Base-by-base conservation (phyloP, 208 protist species). In the Wallacemonas rigidus region DNA sequence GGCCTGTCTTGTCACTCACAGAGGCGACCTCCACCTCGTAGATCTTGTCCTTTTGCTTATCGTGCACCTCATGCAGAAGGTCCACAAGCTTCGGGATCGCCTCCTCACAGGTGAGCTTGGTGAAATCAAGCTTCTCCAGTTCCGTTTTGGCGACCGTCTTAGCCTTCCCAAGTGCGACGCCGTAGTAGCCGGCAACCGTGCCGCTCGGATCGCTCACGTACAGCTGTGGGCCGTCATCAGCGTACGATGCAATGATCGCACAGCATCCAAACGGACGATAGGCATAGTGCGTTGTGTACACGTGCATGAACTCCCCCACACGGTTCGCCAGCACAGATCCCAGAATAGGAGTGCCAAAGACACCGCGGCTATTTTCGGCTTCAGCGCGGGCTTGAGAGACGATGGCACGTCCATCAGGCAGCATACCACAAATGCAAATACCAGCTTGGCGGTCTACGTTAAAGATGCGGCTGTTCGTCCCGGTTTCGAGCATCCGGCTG, bases 91-190 rank as follows among this genome's bases (percentile, higher is more conserved):
- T 94, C 65, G 87, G 85, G 55, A 99, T 83, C 15, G 98, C 98
- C 80, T 99, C 97, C 4, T 83, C 77, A 64, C 89, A 95, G 1
- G 97, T 99, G 45, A 99, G 76, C 53, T 86, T 92, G 9, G 68
- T 53, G 53, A 99, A 97, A 68, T 99, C 89, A 35, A 99, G 80
- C 81, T 99, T 99, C 91, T 99, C 98, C 12, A 99, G 75, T 84
- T 99, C 98, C 39, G 97, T 98, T 77, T 99, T 99, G n/a, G 98
- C 98, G 8, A 98, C 88, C 53, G 97, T 96, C 83, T 98, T 99
- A 14, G 88, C 97, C 81, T 99, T 99, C 17, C 99, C 99, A n/a
- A 99, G 81, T 12, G 98, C 98, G 56, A 94, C 81, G 15, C 89
- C 98, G 77, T 95, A 98, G 88, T 99, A 99, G 3, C 97, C 96